These are phyloP conservation scores for Hypoxylon sp. DNA, from an alignment of 2,329 filamentous ascomycete genomes.

Conservation along the genomic window DNA sequence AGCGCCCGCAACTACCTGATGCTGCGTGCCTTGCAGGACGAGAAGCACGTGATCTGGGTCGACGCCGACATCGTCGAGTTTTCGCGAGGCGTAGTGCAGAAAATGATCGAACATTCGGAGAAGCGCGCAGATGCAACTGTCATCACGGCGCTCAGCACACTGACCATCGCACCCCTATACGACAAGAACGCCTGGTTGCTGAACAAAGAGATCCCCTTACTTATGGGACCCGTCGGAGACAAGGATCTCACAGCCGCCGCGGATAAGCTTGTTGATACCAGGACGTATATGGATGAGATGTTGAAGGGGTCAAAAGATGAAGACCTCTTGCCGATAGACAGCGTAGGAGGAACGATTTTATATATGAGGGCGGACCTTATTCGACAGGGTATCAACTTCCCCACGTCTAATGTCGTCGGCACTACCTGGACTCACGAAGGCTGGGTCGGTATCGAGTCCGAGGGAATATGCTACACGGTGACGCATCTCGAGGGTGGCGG, in stretches of 20 bases:
- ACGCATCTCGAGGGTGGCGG: conserved; percentile 41
- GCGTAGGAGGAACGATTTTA: conserved; percentile 49
- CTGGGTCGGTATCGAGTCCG: conserved; percentile 49
- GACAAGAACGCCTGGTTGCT: conserved; percentile 50
- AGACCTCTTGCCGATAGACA: conserved; percentile 47
- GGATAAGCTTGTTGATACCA: conserved; percentile 33
- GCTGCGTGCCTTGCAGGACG: conserved; percentile 43
- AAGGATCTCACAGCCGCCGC: conserved; percentile 30
- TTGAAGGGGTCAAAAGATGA: conserved; percentile 41
- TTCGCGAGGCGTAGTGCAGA: conserved; percentile 44
- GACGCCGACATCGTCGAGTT: conserved; percentile 50
- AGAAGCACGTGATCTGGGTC: conserved; percentile 48
- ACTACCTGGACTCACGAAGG: conserved; percentile 48
- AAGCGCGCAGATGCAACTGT: conserved; percentile 43
- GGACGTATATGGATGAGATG: conserved; percentile 38
- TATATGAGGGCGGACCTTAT: conserved; percentile 47
- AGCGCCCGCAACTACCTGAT: conserved; percentile 48
- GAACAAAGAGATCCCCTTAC: conserved; percentile 21
- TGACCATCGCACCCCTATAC: conserved; percentile 46
- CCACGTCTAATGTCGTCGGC: conserved; percentile 47
- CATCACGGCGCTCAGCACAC: conserved; percentile 47
- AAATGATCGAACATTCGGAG: conserved; percentile 44
- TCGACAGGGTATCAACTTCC: conserved; percentile 47
- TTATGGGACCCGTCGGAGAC: conserved; percentile 36
- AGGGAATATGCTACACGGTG: conserved; percentile 49